phyloP scores from a whole-genome alignment of 2,329 filamentous ascomycete species.

The Claviceps humidiphila region DNA sequence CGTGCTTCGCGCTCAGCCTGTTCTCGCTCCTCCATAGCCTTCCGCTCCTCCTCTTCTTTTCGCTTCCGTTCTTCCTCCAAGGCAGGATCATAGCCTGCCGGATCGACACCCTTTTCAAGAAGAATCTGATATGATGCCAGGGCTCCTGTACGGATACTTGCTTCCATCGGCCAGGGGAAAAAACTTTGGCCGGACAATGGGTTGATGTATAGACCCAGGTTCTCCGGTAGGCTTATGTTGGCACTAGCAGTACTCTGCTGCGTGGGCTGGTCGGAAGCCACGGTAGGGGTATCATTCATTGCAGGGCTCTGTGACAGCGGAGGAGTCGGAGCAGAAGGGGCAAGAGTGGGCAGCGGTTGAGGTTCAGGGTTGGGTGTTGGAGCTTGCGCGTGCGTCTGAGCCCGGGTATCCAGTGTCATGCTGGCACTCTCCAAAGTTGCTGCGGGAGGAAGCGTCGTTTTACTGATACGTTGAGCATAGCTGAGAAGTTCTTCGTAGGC shows the following conservation, averaged over 20 bases:
- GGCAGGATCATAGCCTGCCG: slow-evolving; percentile 43
- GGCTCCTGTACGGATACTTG: slow-evolving; percentile 54
- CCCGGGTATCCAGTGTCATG: slow-evolving; percentile 15
- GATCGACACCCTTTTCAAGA: slow-evolving; percentile 48
- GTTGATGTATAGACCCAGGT: slow-evolving; percentile 38
- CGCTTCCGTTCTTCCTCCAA: slow-evolving; percentile 38
- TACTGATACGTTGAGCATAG: slow-evolving; percentile 69
- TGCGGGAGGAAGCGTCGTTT: slow-evolving; percentile 61
- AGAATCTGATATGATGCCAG: slow-evolving; percentile 52
- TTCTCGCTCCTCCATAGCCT: slow-evolving; percentile 33
- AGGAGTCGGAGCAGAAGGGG: slow-evolving; percentile 20
- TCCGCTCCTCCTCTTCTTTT: slow-evolving; percentile 36
- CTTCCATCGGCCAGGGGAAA: slow-evolving; percentile 63
- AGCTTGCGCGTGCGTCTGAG: slow-evolving; percentile 7
- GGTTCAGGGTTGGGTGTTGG: slow-evolving; percentile 16
- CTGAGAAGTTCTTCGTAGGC: slow-evolving; percentile 60
- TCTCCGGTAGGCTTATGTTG: slow-evolving; percentile 33
- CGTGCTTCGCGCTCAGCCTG: slow-evolving; percentile 31
- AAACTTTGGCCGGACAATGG: slow-evolving; percentile 47
- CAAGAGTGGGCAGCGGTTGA: slow-evolving; percentile 16
- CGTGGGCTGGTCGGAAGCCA: slow-evolving; percentile 17
- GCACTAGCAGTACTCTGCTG: slow-evolving; percentile 20
- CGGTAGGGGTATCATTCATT: slow-evolving; percentile 19
- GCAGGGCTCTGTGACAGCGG: slow-evolving; percentile 22
- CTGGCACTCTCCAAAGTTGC: slow-evolving; percentile 29